These are phyloP conservation scores for Fonsecaea pedrosoi DNA, from an alignment of 2,329 filamentous ascomycete species.

Conservation along the genomic window DNA sequence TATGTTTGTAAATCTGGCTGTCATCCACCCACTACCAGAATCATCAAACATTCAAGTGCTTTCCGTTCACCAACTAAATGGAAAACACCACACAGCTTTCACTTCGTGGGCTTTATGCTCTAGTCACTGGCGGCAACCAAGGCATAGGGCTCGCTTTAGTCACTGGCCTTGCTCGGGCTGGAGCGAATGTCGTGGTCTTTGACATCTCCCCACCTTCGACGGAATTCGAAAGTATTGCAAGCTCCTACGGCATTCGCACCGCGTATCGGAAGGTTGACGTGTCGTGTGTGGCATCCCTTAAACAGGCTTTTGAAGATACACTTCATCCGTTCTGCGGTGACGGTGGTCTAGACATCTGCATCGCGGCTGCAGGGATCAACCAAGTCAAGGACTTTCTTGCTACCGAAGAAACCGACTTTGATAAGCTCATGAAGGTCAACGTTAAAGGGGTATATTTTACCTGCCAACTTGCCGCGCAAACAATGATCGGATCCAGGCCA, in stretches of 20 bases:
- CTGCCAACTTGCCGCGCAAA: conserved; percentile 8
- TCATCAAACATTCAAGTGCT: not conserved
- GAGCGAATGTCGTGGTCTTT: conserved; percentile 5
- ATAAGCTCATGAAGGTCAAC: conserved; percentile 4
- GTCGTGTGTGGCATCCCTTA: conserved; percentile 5
- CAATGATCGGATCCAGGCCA: not conserved
- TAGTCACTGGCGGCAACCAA: conserved; percentile 51
- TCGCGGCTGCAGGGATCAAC: conserved; percentile 10
- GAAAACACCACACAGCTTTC: conserved; percentile 41
- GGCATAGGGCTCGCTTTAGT: conserved; percentile 49
- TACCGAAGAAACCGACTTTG: conserved; percentile 9
- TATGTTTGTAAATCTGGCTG: not conserved
- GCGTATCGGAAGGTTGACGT: conserved; percentile 12
- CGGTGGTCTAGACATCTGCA: conserved; percentile 9
- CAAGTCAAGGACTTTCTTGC: conserved; percentile 8
- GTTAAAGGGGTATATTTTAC: conserved; percentile 17
- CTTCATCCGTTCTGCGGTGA: conserved; percentile 5
- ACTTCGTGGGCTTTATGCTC: conserved; percentile 46
- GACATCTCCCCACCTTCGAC: conserved; percentile 10
- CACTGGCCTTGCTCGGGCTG: conserved; percentile 8
- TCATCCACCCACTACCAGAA: not conserved
- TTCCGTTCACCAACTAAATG: not conserved
- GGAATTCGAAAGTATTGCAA: conserved; percentile 9
- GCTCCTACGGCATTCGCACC: conserved; percentile 3
- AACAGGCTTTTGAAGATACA: conserved; percentile 6